A percentile compares a stretch with the other conserved stretches of the same genome.
phyloP scores from a whole-genome alignment of 2,329 filamentous ascomycete genomes.

The Pyrenophora graminea region DNA sequence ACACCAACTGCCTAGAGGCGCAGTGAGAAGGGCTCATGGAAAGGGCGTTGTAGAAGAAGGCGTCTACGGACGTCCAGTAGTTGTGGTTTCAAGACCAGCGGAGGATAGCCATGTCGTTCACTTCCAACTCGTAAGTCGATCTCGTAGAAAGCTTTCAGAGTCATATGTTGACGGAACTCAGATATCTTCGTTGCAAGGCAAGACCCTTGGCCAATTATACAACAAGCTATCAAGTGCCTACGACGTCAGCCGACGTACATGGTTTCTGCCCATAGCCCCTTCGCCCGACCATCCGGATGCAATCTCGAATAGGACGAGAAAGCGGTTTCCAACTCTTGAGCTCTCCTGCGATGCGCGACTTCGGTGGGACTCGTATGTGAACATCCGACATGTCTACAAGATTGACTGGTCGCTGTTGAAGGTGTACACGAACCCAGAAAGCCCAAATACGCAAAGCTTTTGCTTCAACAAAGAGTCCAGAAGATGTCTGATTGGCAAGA shows the following conservation, averaged over 20 bases:
- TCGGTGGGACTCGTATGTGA: slow-evolving; percentile 42
- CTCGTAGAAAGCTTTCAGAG: background rate
- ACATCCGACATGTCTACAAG: slow-evolving; percentile 41
- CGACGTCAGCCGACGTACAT: slow-evolving; percentile 36
- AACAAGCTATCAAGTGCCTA: slow-evolving; percentile 36
- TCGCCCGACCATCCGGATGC: slow-evolving; percentile 40
- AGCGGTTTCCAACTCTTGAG: slow-evolving; percentile 36
- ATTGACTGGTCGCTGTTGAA: slow-evolving; percentile 36
- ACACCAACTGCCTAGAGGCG: slow-evolving; percentile 31
- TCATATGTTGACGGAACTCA: slow-evolving; percentile 18
- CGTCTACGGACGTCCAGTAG: slow-evolving; percentile 41
- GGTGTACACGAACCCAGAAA: slow-evolving; percentile 34
- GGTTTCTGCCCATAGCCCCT: slow-evolving; percentile 42
- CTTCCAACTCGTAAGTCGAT: slow-evolving; percentile 40
- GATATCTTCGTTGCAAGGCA: slow-evolving; percentile 44
- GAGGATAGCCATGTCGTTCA: slow-evolving; percentile 33
- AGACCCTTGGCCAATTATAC: slow-evolving; percentile 39
- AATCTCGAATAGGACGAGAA: slow-evolving; percentile 37
- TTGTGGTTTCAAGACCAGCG: slow-evolving; percentile 38
- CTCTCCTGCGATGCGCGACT: slow-evolving; percentile 29
- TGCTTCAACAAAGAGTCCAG: slow-evolving; percentile 34
- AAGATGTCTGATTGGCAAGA: slow-evolving; percentile 31
- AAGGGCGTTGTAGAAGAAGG: slow-evolving; percentile 41
- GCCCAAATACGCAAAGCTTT: slow-evolving; percentile 18
- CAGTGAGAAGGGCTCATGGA: slow-evolving; percentile 35